These are phyloP conservation scores for Cladosporium sp. DNA, from an alignment of 2,329 filamentous ascomycete species.

Conservation along the genomic window DNA sequence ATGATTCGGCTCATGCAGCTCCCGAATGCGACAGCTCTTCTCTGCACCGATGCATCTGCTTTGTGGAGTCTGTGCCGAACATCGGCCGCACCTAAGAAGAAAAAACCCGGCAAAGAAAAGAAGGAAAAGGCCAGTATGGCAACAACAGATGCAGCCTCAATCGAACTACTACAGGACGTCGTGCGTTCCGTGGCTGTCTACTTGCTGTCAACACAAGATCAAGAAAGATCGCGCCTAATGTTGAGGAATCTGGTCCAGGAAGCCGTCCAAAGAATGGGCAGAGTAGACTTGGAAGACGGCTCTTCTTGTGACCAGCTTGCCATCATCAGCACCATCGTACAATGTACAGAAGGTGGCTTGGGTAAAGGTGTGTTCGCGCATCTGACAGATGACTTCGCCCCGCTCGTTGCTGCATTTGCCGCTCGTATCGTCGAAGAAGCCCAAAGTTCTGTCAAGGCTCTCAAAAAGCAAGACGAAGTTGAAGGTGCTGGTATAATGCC, in stretches of 20 bases:
- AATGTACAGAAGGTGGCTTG: not conserved
- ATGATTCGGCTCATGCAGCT: conserved; percentile 4
- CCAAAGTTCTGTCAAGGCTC: not conserved
- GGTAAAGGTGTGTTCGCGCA: conserved; percentile 2
- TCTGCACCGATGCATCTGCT: conserved; percentile 1
- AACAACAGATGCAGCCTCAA: not conserved
- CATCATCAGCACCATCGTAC: not conserved
- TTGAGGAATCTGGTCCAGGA: not conserved
- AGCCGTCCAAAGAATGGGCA: not conserved
- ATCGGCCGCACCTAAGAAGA: not conserved
- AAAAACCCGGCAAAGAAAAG: conserved; percentile 1
- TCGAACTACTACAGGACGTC: conserved; percentile 11
- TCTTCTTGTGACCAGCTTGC: not conserved
- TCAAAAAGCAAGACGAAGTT: conserved; percentile 1
- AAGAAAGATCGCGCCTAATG: conserved; percentile 14
- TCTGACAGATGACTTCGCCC: not conserved
- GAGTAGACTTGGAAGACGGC: not conserved
- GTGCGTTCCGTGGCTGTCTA: conserved; percentile 8
- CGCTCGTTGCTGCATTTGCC: not conserved
- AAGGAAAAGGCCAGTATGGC: not conserved
- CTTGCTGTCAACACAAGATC: conserved; percentile 17
- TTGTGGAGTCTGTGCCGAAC: not conserved
- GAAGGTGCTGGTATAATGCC: not conserved
- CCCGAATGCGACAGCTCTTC: conserved; percentile 1
- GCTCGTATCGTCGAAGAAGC: conserved; percentile 1